These are phyloP conservation scores for Nissolia schottii DNA, from an alignment of 306 rosid species.

Conservation along the genomic window DNA sequence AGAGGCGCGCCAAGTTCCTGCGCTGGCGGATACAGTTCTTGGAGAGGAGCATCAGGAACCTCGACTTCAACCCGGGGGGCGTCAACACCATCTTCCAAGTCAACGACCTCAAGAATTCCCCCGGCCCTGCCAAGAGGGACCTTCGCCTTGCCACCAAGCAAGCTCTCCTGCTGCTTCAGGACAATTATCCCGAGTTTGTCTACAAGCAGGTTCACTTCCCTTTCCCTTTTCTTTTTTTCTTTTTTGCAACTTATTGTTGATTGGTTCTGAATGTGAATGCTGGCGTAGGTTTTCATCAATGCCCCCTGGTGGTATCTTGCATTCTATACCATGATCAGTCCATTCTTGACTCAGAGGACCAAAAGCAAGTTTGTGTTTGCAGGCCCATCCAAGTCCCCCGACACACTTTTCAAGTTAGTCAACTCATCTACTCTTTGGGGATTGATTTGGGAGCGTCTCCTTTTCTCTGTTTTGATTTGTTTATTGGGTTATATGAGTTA, in stretches of 20 bases:
- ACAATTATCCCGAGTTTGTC: constrained; percentile 92
- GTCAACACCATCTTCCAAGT: constrained; percentile 71
- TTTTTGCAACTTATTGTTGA: too few relatives aligned
- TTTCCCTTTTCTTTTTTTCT: neutral
- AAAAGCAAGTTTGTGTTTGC: constrained; percentile 49
- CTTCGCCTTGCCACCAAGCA: constrained; percentile 76
- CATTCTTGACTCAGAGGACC: constrained; percentile 51
- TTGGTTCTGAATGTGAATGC: neutral
- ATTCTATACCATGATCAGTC: constrained; percentile 41
- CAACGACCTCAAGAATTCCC: constrained; percentile 82
- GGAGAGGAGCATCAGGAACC: constrained; percentile 80
- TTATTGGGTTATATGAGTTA: neutral
- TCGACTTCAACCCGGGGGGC: constrained; percentile 67
- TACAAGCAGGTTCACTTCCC: constrained; percentile 71
- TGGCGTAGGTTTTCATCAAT: constrained; percentile 45
- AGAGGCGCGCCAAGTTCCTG: constrained; percentile 57
- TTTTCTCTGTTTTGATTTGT: neutral
- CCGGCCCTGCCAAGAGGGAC: constrained; percentile 72
- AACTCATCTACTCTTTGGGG: neutral
- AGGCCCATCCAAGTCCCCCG: constrained; percentile 42
- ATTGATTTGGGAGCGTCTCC: neutral
- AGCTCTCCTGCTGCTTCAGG: constrained; percentile 88
- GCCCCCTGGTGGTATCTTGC: constrained; percentile 56
- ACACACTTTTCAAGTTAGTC: constrained; percentile 65
- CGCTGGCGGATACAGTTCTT: constrained; percentile 80